Base-by-base conservation (phyloP, 2,329 filamentous ascomycete genomes). In the Uncinocarpus reesii region DNA sequence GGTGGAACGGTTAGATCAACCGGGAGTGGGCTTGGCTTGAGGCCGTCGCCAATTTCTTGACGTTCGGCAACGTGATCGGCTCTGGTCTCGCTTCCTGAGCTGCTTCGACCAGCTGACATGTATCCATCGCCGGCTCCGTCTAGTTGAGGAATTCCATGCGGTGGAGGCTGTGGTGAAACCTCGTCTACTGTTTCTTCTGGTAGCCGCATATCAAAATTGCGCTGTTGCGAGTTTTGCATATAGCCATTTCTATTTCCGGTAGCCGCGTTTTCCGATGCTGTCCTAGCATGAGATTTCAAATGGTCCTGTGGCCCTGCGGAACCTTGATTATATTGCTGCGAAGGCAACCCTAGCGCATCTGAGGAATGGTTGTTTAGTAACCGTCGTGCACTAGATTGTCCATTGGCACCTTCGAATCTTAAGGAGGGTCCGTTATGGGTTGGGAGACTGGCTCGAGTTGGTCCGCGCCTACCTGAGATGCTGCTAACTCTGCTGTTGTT, bases 1-100 rank as follows among this genome's bases (percentile, higher is more conserved):
- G 90, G 90, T 1, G 90, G 89, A 4, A 75, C 71, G 4, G 78
- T 78, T 16, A 95, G 87, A 6, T 86, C 86, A 55, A 85, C 83
- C 1, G 85, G 86, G 4, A 84, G 79, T 28, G 75, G 72, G 62
- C 79, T 73, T 49, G 71, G 58, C 26, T 60, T 58, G 45, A 68
- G 56, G 21, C 64, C 64, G n/a, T 65, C 60, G 32, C 53, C 55
- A 32, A 67, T 55, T 10, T 61, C 57, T 42, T 64, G 63, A 13
- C 57, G 52, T 7, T 57, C 57, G 18, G 55, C 43, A 21, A 49
- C 40, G n/a, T 51, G 51, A 28, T 61, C 45, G 21, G 21, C 24
- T 21, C 46, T 58, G 23, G 57, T 51, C 11, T 68, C 67, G 31
- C 62, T 65, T 40, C 69, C 70, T 7, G 64, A 67, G 51, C 66